Evolutionary conservation across 495 filamentous ascomycete species (phyloP).

Genomic region (Hypomontagnella submonticulosa): DNA sequence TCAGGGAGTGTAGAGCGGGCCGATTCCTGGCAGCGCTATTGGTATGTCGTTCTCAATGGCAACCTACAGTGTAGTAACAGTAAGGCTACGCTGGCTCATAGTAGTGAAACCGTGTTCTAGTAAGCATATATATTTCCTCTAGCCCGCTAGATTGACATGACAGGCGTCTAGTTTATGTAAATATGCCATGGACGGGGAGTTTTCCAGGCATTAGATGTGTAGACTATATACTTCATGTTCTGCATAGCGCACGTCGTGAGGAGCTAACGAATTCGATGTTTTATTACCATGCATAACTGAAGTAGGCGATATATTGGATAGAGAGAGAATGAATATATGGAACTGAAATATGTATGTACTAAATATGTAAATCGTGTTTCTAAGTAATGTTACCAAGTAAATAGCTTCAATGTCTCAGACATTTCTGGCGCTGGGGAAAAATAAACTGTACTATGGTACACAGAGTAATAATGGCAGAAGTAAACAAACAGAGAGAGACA

Average conservation of each 20-base stretch:
- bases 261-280: no score
- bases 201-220: no score
- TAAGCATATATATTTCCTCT: background rate
- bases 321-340: no score
- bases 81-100: conserved; percentile 10
- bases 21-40: no score
- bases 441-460: conserved; percentile 33
- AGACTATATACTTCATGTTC: no score
- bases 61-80: background rate
- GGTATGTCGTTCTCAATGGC: no score
- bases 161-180: no score
- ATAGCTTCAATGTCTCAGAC: conserved; percentile 31
- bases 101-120: conserved; percentile 14
- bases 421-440: conserved; percentile 12
- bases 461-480: conserved; percentile 20
- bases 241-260: no score
- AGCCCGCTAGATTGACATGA: no score
- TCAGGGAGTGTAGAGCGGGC: no score
- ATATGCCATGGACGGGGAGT: no score
- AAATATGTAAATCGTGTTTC: background rate
- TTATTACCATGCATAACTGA: background rate
- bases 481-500: conserved; percentile 30
- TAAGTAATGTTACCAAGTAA: conserved; percentile 4
- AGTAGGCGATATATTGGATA: background rate
- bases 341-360: background rate